Evolutionary conservation across 345 rosid genomes (phyloP).

Genomic region (Capsella bursapastoris): DNA sequence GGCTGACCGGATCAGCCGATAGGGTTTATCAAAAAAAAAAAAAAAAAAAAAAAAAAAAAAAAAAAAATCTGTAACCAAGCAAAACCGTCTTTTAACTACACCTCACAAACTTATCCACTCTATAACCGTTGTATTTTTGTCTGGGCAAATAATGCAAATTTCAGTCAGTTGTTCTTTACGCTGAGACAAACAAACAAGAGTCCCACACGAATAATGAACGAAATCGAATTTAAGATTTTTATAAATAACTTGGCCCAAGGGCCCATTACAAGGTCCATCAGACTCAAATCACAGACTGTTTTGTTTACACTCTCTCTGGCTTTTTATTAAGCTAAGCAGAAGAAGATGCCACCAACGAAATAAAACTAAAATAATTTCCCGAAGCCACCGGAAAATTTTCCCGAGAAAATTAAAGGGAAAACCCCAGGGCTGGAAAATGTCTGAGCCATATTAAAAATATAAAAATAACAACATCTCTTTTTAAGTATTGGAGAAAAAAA

Average conservation of each 20-base stretch:
- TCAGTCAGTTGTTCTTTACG: too few species aligned
- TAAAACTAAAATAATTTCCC: constrained; percentile 27
- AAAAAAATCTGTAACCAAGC: too few species aligned
- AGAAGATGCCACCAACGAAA: constrained; percentile 7
- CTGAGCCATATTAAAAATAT: constrained; percentile 13
- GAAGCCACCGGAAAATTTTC: constrained; percentile 47
- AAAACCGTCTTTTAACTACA: too few species aligned
- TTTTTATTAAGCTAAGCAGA: neutral
- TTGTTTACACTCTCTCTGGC: neutral
- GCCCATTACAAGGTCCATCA: constrained; percentile 9
- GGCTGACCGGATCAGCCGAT: too few species aligned
- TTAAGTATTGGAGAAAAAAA: neutral
- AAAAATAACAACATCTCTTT: neutral
- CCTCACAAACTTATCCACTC: too few species aligned
- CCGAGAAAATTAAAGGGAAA: constrained; percentile 56
- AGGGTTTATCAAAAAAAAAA: too few species aligned
- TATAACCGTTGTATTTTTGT: too few species aligned
- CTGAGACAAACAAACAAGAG: too few species aligned
- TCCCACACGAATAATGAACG: neutral
- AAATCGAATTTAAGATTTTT: neutral
- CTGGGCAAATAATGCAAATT: too few species aligned
- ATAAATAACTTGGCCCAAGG: constrained; percentile 7
- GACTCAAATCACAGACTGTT: neutral
- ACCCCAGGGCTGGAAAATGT: constrained; percentile 50
- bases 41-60: too few species aligned